Evolutionary conservation across 192 early-diverging fungal species (phyloP), one percentile per base, ranked within the genome.

Genomic region (Backusella macrospora): DNA sequence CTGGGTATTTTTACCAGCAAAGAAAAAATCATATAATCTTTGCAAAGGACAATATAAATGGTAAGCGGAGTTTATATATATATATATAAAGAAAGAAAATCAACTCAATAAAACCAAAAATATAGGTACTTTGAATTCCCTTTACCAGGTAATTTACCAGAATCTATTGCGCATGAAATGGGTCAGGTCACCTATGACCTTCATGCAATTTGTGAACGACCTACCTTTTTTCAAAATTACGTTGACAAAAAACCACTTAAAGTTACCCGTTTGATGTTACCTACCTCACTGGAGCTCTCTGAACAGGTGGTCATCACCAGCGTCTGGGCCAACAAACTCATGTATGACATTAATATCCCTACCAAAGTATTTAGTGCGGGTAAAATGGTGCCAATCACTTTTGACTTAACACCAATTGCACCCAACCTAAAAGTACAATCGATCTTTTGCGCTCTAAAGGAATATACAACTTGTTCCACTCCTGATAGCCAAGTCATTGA

Each of bases 91-190:
- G 21, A 65, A 18, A 39, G 39, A 40, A 52, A 70, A 38, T 70
- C 26, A 62, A 62, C 55, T n/a, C 1, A 12, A 59, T 43, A 21
- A 21, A 10, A 46, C 29, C 0, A 34, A 34, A 34, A 34, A 34
- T 34, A 46, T 55, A 77, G 76, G 70, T 65, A 72, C 47, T 90
- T 91, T 70, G 89, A 90, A 69, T 18, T 89, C 23, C 70, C 83
- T n/a, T 23, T 91, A 1, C 82, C 86, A 5, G 90, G 90, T 1
- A 76, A 88, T 70, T 78, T 88, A 63, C 90, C 90, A 6, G 87
- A 89, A 72, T 85, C 87, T 0, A 74, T 89, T 29, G 74, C 82
- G 15, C 72, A 79, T 64, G 72, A 84, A 15, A 45, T 85, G 67
- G 88, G 87, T 9, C 77, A 82, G 26, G 73, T 91, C 5, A 59